Percentiles rank a stretch among this genome's conserved stretches.
phyloP scores from a whole-genome alignment of 1,139 yeast species.

The Debaryomyces subglobosus region DNA sequence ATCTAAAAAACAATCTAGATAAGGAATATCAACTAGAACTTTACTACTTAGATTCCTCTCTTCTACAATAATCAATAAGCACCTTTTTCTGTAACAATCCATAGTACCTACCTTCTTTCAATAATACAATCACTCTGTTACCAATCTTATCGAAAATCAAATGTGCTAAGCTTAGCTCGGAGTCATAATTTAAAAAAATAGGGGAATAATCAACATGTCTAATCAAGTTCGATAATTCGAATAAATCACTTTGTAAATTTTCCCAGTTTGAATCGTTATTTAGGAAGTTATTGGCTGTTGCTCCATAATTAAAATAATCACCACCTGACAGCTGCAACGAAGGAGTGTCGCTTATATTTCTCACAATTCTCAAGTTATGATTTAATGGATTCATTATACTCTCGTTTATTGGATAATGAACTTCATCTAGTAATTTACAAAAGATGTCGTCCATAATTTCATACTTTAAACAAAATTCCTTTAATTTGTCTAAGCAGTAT shows the following conservation, averaged over 20 bases:
- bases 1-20: not conserved
- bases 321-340: slow-evolving; percentile 1
- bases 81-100: slow-evolving; percentile 61
- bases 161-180: slow-evolving; percentile 58
- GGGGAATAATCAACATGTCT: slow-evolving; percentile 52
- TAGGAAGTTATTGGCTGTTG: slow-evolving; percentile 14
- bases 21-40: not conserved
- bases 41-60: slow-evolving; percentile 12
- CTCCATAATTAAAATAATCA: slow-evolving; percentile 37
- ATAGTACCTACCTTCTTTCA: slow-evolving; percentile 52
- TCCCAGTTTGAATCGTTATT: slow-evolving; percentile 14
- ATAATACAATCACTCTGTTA: slow-evolving; percentile 52
- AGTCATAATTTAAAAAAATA: slow-evolving; percentile 49
- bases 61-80: slow-evolving; percentile 50
- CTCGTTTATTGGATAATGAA: slow-evolving; percentile 18
- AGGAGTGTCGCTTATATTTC: slow-evolving; percentile 9
- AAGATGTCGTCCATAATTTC: slow-evolving; percentile 35
- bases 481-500: slow-evolving; percentile 50
- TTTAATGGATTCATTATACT: slow-evolving; percentile 12
- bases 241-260: slow-evolving; percentile 20
- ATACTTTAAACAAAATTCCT: slow-evolving; percentile 32
- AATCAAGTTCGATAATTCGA: slow-evolving; percentile 44
- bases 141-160: slow-evolving; percentile 59
- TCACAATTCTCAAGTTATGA: slow-evolving; percentile 18
- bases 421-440: slow-evolving; percentile 31